Conservation (phyloP, 2,329 filamentous ascomycete species). For the Orbilia javanica region DNA sequence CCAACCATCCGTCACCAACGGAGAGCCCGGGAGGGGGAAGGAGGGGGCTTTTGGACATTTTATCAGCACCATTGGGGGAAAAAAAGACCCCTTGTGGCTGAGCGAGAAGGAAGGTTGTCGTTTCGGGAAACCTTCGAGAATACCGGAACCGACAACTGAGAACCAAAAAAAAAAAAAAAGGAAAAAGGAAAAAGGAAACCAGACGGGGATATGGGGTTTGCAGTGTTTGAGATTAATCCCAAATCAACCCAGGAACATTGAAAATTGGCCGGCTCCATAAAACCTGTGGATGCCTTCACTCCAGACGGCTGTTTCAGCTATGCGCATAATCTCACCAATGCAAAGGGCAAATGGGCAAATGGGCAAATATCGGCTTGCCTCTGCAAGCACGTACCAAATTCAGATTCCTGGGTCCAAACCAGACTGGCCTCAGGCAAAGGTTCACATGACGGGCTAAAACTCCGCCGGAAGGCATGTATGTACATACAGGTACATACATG, state of each 20-base stretch:
- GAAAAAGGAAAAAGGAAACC: too few relatives aligned
- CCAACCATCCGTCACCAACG: neutral
- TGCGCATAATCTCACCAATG: slow-evolving; percentile 45
- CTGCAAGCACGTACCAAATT: slow-evolving; percentile 32
- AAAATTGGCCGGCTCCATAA: slow-evolving; percentile 32
- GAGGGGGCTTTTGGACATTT: neutral
- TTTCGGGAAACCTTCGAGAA: slow-evolving; percentile 53
- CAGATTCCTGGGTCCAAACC: slow-evolving; percentile 22
- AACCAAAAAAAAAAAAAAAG: too few relatives aligned
- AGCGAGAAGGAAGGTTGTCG: slow-evolving; percentile 10
- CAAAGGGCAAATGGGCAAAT: too few relatives aligned
- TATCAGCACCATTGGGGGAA: neutral
- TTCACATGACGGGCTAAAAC: slow-evolving; percentile 12
- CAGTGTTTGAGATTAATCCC: slow-evolving; percentile 43
- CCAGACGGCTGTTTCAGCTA: slow-evolving; percentile 47
- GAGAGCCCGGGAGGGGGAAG: neutral
- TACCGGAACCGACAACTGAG: neutral
- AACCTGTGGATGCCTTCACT: slow-evolving; percentile 35
- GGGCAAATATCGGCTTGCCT: slow-evolving; percentile 27
- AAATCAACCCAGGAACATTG: slow-evolving; percentile 29
- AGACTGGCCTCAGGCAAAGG: neutral
- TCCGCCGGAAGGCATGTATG: neutral
- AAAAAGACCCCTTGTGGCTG: slow-evolving; percentile 23
- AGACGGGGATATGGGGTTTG: slow-evolving; percentile 21
- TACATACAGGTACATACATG: neutral